Percentiles rank a stretch among this genome's conserved stretches.
phyloP scores from a whole-genome alignment of 257 asterid genomes.

The Solanum chaucha region DNA sequence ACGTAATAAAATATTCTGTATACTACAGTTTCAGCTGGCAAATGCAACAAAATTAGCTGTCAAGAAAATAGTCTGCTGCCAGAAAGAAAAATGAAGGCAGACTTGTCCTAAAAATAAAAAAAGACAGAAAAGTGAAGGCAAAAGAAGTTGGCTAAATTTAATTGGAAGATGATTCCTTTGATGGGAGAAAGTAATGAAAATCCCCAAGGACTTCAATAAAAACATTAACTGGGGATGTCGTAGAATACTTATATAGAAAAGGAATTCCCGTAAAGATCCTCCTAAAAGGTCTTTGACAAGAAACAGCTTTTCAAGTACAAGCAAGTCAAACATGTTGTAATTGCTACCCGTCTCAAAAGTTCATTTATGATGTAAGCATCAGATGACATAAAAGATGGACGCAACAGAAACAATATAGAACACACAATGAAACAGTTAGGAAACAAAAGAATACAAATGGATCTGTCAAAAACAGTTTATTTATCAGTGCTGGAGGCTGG shows the following conservation, averaged over 20 bases:
- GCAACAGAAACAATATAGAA: not conserved
- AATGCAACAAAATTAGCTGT: slow-evolving; percentile 33
- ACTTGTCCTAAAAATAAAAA: not conserved
- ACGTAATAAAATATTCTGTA: slow-evolving; percentile 44
- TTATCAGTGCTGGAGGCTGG: not conserved
- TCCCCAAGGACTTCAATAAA: not conserved
- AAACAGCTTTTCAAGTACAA: not conserved
- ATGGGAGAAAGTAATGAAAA: not conserved
- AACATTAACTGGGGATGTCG: not conserved
- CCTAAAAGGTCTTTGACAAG: not conserved
- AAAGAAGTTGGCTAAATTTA: not conserved
- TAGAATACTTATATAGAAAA: not conserved
- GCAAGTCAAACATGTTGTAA: not conserved
- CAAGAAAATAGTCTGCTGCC: slow-evolving; percentile 3
- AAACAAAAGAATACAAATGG: not conserved
- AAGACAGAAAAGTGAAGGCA: not conserved
- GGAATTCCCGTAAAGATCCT: not conserved
- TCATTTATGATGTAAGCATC: not conserved
- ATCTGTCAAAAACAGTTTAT: not conserved
- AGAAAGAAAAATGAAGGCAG: not conserved
- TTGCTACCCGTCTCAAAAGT: not conserved
- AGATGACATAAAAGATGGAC: not conserved
- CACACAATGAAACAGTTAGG: not conserved
- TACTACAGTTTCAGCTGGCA: slow-evolving; percentile 97
- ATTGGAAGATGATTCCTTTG: not conserved